A percentile compares a stretch with the other conserved stretches of the same genome.
These are phyloP conservation scores for Vitis rupestris DNA, from an alignment of 164 flowering plant genomes.

Conservation along the genomic window DNA sequence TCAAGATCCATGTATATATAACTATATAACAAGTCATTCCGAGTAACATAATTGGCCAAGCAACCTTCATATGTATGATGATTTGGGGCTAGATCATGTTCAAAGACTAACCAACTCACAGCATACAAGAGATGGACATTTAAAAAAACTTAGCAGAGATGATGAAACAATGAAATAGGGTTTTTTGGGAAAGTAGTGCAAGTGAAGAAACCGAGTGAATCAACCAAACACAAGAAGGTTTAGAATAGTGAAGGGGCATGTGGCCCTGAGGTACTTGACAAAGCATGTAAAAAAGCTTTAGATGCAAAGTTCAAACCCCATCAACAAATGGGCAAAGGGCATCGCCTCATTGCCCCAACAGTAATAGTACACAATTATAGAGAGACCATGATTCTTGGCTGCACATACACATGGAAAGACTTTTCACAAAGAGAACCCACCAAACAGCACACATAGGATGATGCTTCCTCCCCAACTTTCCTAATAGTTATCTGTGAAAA, in stretches of 20 bases:
- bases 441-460: conserved; percentile 17
- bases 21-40: not conserved
- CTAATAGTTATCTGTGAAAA: not conserved
- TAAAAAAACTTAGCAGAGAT: too few species aligned
- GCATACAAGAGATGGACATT: too few species aligned
- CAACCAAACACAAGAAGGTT: not conserved
- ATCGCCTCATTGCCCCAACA: conserved; percentile 25
- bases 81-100: not conserved
- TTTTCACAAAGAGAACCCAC: conserved; percentile 8
- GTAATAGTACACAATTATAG: conserved; percentile 14
- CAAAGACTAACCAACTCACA: not conserved
- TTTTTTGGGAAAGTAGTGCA: too few species aligned
- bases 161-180: too few species aligned
- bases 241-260: conserved; percentile 6
- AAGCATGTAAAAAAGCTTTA: conserved; percentile 9
- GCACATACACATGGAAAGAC: conserved; percentile 24
- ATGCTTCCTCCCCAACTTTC: conserved; percentile 10
- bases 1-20: too few species aligned
- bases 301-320: conserved; percentile 8
- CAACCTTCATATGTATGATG: not conserved
- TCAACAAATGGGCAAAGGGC: conserved; percentile 16
- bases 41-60: not conserved
- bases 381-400: conserved; percentile 26
- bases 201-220: too few species aligned
- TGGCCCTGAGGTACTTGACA: conserved; percentile 19